A percentile compares a stretch with the other conserved stretches of the same genome.
Evolutionary conservation across 495 filamentous ascomycete genomes (phyloP).

Genomic region (Penicillium cataractarum): DNA sequence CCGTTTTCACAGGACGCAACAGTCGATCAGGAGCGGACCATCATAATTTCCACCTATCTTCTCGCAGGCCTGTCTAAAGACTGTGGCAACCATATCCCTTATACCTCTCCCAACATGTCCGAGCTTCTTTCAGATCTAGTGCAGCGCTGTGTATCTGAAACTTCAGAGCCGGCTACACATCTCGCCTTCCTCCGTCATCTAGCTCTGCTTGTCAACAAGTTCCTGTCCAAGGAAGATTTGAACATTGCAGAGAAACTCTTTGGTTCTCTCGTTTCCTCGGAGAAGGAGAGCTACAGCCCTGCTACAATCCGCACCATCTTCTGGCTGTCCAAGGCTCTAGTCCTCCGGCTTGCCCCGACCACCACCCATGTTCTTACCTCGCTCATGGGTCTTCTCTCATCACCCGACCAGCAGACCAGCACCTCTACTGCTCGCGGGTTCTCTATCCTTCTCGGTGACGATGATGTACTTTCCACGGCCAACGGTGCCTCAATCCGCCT

Average conservation of each 20-base stretch:
- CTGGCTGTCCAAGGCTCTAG: conserved; percentile 59
- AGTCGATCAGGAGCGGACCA: conserved; percentile 47
- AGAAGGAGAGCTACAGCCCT: conserved; percentile 25
- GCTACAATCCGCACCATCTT: conserved; percentile 48
- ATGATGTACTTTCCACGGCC: conserved; percentile 64
- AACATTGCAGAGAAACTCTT: conserved; percentile 35
- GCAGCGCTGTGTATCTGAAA: conserved; percentile 35
- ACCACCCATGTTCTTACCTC: conserved; percentile 53
- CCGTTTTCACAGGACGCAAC: conserved; percentile 41
- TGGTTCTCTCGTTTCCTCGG: conserved; percentile 37
- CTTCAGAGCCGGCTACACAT: conserved; percentile 44
- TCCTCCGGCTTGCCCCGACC: conserved; percentile 50
- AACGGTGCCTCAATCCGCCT: conserved; percentile 67
- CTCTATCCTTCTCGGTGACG: conserved; percentile 60
- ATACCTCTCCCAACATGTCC: conserved; percentile 38
- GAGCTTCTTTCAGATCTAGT: conserved; percentile 47
- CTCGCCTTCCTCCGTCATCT: conserved; percentile 62
- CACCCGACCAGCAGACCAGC: conserved; percentile 38
- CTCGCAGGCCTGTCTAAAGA: conserved; percentile 60
- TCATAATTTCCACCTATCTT: conserved; percentile 64
- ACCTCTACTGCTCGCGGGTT: conserved; percentile 62
- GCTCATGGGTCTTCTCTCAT: conserved; percentile 60
- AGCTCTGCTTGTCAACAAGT: conserved; percentile 69
- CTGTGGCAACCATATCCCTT: conserved; percentile 31
- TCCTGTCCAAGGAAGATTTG: conserved; percentile 53